Base-by-base conservation (phyloP, 176 grass and related monocot genomes). In the Ananas comosus region DNA sequence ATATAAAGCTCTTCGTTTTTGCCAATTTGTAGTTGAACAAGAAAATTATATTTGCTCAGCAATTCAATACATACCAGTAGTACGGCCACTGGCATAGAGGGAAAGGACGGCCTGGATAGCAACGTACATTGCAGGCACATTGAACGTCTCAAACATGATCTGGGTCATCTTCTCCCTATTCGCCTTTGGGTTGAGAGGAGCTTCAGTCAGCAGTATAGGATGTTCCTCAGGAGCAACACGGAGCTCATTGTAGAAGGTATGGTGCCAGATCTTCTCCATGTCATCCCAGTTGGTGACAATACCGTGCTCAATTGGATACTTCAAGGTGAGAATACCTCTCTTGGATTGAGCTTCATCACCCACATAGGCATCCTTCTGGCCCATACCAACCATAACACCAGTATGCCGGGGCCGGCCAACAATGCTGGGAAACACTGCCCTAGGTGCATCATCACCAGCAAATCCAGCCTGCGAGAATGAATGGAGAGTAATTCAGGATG, bases 181-280 rank as follows among this genome's bases (percentile, higher is more conserved):
- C n/a, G 64, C 64, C 64, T 67, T 67, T 16, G 64, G 64, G 16
- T 67, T 67, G 64, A 67, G 64, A 67, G 64, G 64, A 13, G 64
- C 64, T 67, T 67, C 64, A 7, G 64, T 67, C 27, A 67, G 64
- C 19, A 67, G 12, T 42, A 67, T 47, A 9, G 64, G 64, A 47
- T 67, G 64, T 14, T 67, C 64, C 13, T 67, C 64, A 29, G 64
- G 64, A 42, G 64, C 64, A 47, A 67, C 64, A 67, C 64, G 64
- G 64, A 67, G 64, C 64, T 67, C 64, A 18, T 67, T 67, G 27
- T 67, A 67, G 27, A 67, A 67, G 11, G 64, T 67, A 12, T 67
- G 64, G 47, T 67, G 64, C 64, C 64, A 67, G 64, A 67, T 67
- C 29, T 67, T 67, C 24, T 67, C 64, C 64, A 67, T 67, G 24